A percentile compares a stretch with the other conserved stretches of the same genome.
Evolutionary conservation across 148 eudicot genomes (phyloP).

Genomic region (Nyssa sinensis): DNA sequence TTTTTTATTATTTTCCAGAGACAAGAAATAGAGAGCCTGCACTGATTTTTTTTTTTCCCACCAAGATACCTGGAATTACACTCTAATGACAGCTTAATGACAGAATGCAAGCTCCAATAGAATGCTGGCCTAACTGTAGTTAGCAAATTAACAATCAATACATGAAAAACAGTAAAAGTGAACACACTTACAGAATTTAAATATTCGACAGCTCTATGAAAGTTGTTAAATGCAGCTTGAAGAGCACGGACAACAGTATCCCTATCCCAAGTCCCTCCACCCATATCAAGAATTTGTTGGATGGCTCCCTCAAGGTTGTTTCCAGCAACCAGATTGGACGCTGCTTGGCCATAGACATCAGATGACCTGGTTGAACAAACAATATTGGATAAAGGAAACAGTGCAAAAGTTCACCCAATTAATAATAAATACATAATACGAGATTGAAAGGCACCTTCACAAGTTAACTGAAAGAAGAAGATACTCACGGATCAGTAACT

Average conservation of each 20-base stretch:
- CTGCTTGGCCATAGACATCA: constrained; percentile 55
- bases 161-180: not conserved
- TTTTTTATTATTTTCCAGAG: too few relatives aligned
- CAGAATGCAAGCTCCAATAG: too few relatives aligned
- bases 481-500: constrained; percentile 37
- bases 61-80: not conserved
- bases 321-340: constrained; percentile 70
- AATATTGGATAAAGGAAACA: constrained; percentile 6
- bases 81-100: too few relatives aligned
- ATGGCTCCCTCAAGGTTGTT: constrained; percentile 58
- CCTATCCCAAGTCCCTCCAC: constrained; percentile 95
- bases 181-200: constrained; percentile 63
- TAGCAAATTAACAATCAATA: too few relatives aligned
- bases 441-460: not conserved
- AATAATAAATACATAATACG: not conserved
- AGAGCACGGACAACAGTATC: constrained; percentile 83
- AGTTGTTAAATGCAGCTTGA: constrained; percentile 82
- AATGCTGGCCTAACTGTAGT: too few relatives aligned
- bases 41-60: too few relatives aligned
- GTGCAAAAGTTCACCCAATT: not conserved
- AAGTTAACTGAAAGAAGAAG: not conserved
- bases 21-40: too few relatives aligned
- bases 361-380: constrained; percentile 36
- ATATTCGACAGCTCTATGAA: constrained; percentile 93
- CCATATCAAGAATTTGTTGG: constrained; percentile 87